These are phyloP conservation scores for Stephania japonica DNA, from an alignment of 164 flowering plant genomes.

Conservation along the genomic window DNA sequence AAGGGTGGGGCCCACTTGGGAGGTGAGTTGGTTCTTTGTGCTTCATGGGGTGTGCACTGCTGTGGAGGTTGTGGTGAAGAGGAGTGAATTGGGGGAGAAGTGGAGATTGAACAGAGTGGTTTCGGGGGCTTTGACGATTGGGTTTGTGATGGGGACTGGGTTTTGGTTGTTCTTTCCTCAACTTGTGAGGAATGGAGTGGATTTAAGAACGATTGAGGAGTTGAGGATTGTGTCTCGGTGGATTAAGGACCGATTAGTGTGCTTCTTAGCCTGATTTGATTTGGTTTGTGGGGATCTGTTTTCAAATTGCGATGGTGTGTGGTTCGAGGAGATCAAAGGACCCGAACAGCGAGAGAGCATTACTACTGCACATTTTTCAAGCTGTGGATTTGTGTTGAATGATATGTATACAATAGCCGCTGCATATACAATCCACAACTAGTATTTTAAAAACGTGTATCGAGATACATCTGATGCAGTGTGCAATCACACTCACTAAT, in stretches of 20 bases:
- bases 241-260: not conserved
- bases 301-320: no score
- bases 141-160: constrained; percentile 8
- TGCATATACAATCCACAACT: no score
- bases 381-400: no score
- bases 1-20: constrained; percentile 24
- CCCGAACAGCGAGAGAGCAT: no score
- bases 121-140: constrained; percentile 9
- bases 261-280: no score
- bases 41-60: constrained; percentile 19
- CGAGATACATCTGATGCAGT: no score
- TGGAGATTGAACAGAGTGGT: constrained; percentile 15
- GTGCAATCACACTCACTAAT: no score
- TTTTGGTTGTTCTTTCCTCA: constrained; percentile 3
- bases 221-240: not conserved
- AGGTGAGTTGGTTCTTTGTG: constrained; percentile 23
- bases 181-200: not conserved
- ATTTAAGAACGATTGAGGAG: not conserved
- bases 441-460: no score
- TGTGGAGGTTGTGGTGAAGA: constrained; percentile 15
- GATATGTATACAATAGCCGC: no score
- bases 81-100: not conserved
- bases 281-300: no score
- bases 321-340: no score
- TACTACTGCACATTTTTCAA: no score